Conservation (phyloP, 1,284 basidiomycete species). For the Malassezia obtusa region DNA sequence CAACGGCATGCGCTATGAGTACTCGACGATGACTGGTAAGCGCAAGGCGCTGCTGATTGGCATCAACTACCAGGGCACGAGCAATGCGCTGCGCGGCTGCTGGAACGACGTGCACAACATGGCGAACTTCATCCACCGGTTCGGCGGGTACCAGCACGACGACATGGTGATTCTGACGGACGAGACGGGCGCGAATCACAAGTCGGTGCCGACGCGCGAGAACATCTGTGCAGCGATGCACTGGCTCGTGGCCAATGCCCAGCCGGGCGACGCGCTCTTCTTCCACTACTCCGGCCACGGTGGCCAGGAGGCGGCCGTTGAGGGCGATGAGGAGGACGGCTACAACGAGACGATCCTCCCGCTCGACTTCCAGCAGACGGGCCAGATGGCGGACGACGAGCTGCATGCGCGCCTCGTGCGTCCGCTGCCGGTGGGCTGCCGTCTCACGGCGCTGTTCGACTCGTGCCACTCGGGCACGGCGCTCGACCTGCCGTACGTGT, state of each 20-base stretch:
- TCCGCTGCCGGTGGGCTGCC: conserved; percentile 38
- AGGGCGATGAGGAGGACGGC: conserved; percentile 47
- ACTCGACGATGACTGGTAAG: conserved; percentile 43
- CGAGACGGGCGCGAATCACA: conserved; percentile 25
- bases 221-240: conserved; percentile 47
- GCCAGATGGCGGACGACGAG: conserved; percentile 48
- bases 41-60: conserved; percentile 47
- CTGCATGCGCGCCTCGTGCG: conserved; percentile 45
- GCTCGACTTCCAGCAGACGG: conserved; percentile 39
- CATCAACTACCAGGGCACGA: conserved; percentile 42
- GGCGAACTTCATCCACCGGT: conserved; percentile 36
- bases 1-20: conserved; percentile 37
- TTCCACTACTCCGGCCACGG: conserved; percentile 47
- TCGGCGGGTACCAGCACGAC: conserved; percentile 41
- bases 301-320: conserved; percentile 41
- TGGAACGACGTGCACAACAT: conserved; percentile 47
- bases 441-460: conserved; percentile 37
- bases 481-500: conserved; percentile 51
- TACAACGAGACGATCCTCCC: conserved; percentile 48
- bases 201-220: conserved; percentile 43
- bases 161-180: conserved; percentile 48
- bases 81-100: conserved; percentile 42
- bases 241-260: conserved; percentile 43
- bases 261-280: conserved; percentile 45
- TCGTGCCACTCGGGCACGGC: conserved; percentile 48